Percentiles rank a stretch among this genome's conserved stretches.
These are phyloP conservation scores for Pichia insulana DNA, from an alignment of 805 yeast genomes.

Conservation along the genomic window DNA sequence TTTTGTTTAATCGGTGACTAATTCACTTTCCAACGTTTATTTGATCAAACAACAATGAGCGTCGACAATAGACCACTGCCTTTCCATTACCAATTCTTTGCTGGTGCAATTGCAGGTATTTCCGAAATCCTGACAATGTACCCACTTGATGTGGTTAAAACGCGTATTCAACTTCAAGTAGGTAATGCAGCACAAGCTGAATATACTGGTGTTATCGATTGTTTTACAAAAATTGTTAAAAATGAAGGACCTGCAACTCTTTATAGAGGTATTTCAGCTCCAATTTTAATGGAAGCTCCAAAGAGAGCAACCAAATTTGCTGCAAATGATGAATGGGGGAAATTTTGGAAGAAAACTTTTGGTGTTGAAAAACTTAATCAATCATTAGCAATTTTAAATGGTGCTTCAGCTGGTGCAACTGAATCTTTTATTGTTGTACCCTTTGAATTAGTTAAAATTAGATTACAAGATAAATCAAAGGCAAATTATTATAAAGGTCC, in stretches of 20 bases:
- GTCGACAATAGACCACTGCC: slow-evolving; percentile 50
- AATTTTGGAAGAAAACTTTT: slow-evolving; percentile 62
- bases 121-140: slow-evolving; percentile 93
- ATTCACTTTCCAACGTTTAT: too few relatives aligned
- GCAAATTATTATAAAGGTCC: slow-evolving; percentile 55
- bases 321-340: slow-evolving; percentile 95
- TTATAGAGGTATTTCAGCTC: slow-evolving; percentile 92
- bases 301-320: slow-evolving; percentile 98
- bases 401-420: slow-evolving; percentile 97
- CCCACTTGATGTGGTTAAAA: slow-evolving; percentile 94
- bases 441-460: slow-evolving; percentile 89
- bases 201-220: slow-evolving; percentile 78
- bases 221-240: slow-evolving; percentile 72
- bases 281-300: slow-evolving; percentile 98
- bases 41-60: background rate
- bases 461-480: slow-evolving; percentile 84
- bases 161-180: slow-evolving; percentile 87
- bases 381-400: slow-evolving; percentile 79
- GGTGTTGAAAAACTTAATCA: slow-evolving; percentile 68
- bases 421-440: slow-evolving; percentile 97
- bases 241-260: slow-evolving; percentile 79
- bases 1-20: too few relatives aligned
- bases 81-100: slow-evolving; percentile 76
- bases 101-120: slow-evolving; percentile 96
- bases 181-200: slow-evolving; percentile 43